These are phyloP conservation scores for Phialocephala sp. DNA, from an alignment of 2,329 filamentous ascomycete species.

Conservation along the genomic window DNA sequence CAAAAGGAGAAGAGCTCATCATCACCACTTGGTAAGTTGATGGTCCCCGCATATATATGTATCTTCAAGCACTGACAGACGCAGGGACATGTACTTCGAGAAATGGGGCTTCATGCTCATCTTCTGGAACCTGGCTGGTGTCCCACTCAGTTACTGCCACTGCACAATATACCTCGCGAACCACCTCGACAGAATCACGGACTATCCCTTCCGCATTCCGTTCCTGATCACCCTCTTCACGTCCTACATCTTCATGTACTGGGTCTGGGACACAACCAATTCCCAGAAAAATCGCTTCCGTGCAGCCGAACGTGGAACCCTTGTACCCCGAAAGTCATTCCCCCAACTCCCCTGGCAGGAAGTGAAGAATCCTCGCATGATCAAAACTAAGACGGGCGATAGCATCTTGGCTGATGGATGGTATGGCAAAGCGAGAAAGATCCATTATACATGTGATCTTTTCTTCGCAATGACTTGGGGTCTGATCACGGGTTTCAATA, in stretches of 20 bases:
- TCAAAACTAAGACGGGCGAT: slow-evolving; percentile 74
- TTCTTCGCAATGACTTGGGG: slow-evolving; percentile 82
- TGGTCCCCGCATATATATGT: not conserved
- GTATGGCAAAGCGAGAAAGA: slow-evolving; percentile 80
- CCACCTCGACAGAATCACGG: slow-evolving; percentile 68
- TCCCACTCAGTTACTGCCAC: slow-evolving; percentile 91
- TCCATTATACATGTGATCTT: slow-evolving; percentile 81
- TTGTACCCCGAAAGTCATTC: slow-evolving; percentile 77
- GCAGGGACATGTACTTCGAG: slow-evolving; percentile 94
- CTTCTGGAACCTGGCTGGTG: slow-evolving; percentile 95
- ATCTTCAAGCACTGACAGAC: not conserved
- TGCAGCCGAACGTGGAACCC: slow-evolving; percentile 74
- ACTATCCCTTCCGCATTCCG: slow-evolving; percentile 77
- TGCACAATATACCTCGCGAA: slow-evolving; percentile 89
- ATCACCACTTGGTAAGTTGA: slow-evolving; percentile 70
- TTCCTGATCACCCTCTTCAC: slow-evolving; percentile 68
- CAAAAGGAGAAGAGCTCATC: slow-evolving; percentile 91
- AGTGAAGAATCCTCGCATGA: slow-evolving; percentile 79
- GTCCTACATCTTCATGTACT: slow-evolving; percentile 84
- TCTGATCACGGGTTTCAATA: slow-evolving; percentile 79
- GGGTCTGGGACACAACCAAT: slow-evolving; percentile 91
- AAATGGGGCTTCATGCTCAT: slow-evolving; percentile 98
- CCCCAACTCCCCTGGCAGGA: slow-evolving; percentile 90
- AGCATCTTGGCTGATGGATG: slow-evolving; percentile 84
- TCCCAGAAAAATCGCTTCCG: slow-evolving; percentile 95